Percentiles rank a stretch among this genome's conserved stretches.
Evolutionary conservation across 352 stramenopile species (phyloP).

Genomic region (Globisporangium iwayamae): DNA sequence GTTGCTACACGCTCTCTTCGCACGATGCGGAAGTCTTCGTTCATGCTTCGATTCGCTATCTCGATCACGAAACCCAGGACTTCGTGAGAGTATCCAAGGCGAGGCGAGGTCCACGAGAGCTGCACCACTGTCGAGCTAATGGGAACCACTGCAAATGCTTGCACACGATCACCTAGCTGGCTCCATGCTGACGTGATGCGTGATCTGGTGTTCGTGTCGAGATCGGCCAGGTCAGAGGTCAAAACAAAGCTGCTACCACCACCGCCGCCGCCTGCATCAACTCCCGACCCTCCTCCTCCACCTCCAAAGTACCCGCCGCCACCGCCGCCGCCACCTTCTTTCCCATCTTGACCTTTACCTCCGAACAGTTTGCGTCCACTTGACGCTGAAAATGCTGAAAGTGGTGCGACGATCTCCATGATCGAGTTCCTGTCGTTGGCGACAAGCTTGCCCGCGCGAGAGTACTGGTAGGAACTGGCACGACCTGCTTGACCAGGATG

Average conservation of each 20-base stretch:
- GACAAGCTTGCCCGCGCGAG: slow-evolving; percentile 36
- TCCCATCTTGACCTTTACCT: slow-evolving; percentile 69
- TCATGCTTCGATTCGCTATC: slow-evolving; percentile 53
- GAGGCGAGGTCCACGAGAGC: slow-evolving; percentile 38
- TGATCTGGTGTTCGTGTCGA: slow-evolving; percentile 12
- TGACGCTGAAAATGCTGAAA: slow-evolving; percentile 31
- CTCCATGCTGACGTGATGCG: slow-evolving; percentile 14
- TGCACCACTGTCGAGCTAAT: slow-evolving; percentile 35
- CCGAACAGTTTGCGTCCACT: slow-evolving; percentile 32
- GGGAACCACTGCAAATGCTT: slow-evolving; percentile 17
- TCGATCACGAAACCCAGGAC: slow-evolving; percentile 52
- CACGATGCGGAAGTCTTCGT: slow-evolving; percentile 53
- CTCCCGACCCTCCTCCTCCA: slow-evolving; percentile 55
- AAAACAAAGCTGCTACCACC: slow-evolving; percentile 62
- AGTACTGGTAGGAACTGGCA: slow-evolving; percentile 43
- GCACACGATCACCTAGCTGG: slow-evolving; percentile 22
- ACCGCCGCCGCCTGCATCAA: slow-evolving; percentile 57
- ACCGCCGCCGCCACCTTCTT: slow-evolving; percentile 74
- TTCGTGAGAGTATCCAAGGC: slow-evolving; percentile 34
- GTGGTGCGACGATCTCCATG: slow-evolving; percentile 27
- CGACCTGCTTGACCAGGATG: slow-evolving; percentile 32
- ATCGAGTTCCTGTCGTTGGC: slow-evolving; percentile 26
- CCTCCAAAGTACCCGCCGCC: slow-evolving; percentile 75
- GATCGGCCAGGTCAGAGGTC: slow-evolving; percentile 18
- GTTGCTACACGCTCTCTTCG: slow-evolving; percentile 22